Percentiles rank a stretch among this genome's conserved stretches.
phyloP scores from a whole-genome alignment of 352 stramenopile species.

The Phytophthora multivora region DNA sequence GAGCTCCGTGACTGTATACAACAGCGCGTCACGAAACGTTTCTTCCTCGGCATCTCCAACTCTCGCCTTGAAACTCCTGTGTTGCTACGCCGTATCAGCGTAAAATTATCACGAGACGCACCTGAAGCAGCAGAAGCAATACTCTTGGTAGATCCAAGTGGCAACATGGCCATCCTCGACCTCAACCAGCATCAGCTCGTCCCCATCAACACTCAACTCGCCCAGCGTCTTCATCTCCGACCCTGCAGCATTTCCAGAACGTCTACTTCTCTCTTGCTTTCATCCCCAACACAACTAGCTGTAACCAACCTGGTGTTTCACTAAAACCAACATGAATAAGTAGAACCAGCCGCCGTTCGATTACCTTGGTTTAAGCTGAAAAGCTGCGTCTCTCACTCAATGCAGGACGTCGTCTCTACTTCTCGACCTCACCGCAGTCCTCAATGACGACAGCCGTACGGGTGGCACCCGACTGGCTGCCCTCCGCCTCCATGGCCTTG shows the following conservation, averaged over 20 bases:
- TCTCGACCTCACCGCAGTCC: slow-evolving; percentile 94
- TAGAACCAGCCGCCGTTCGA: not conserved
- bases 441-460: slow-evolving; percentile 91
- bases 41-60: slow-evolving; percentile 24
- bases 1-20: slow-evolving; percentile 49
- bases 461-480: slow-evolving; percentile 91
- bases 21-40: slow-evolving; percentile 26
- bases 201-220: slow-evolving; percentile 18
- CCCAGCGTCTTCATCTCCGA: slow-evolving; percentile 10
- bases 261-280: slow-evolving; percentile 10
- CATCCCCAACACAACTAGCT: slow-evolving; percentile 18
- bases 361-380: slow-evolving; percentile 1
- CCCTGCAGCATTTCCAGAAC: slow-evolving; percentile 2
- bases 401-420: slow-evolving; percentile 28
- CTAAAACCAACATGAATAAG: not conserved
- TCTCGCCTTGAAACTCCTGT: not conserved
- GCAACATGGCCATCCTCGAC: slow-evolving; percentile 37
- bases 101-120: slow-evolving; percentile 1
- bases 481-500: slow-evolving; percentile 94
- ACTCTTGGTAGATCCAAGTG: slow-evolving; percentile 28
- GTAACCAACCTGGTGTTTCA: slow-evolving; percentile 16
- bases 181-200: slow-evolving; percentile 9
- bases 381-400: not conserved
- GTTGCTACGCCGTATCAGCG: slow-evolving; percentile 4
- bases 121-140: slow-evolving; percentile 14